A percentile compares a stretch with the other conserved stretches of the same genome.
Conservation (phyloP, 2,329 filamentous ascomycete species). For the Lojkania enalia region DNA sequence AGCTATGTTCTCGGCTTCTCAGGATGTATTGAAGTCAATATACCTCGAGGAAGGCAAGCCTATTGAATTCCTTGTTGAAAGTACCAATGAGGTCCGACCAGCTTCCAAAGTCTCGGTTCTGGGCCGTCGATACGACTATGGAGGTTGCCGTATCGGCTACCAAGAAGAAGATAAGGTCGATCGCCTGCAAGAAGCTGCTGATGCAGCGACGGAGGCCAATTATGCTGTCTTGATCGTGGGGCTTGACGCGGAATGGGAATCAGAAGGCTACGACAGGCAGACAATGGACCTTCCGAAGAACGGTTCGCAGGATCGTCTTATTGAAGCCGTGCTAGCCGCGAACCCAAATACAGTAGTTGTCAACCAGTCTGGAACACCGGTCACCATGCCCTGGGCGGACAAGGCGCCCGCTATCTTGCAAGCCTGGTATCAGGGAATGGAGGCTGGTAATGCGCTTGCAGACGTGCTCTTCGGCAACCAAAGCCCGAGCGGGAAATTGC, state of each 20-base stretch:
- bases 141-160: conserved; percentile 72
- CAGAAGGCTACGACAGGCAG: conserved; percentile 67
- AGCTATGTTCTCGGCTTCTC: conserved; percentile 70
- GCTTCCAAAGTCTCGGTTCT: conserved; percentile 60
- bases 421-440: conserved; percentile 86
- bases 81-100: conserved; percentile 68
- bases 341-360: conserved; percentile 72
- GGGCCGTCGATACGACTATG: conserved; percentile 66
- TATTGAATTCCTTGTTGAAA: conserved; percentile 65
- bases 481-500: conserved; percentile 75
- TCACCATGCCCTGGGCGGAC: conserved; percentile 70
- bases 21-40: conserved; percentile 65
- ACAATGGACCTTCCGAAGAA: conserved; percentile 62
- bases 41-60: conserved; percentile 62
- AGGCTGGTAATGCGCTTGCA: conserved; percentile 78
- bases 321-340: conserved; percentile 64
- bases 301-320: conserved; percentile 65
- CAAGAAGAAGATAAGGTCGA: conserved; percentile 68
- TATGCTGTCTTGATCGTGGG: conserved; percentile 79
- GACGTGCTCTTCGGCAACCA: conserved; percentile 74
- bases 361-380: conserved; percentile 75
- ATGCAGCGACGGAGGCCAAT: conserved; percentile 69
- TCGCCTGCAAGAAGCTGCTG: conserved; percentile 60
- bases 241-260: conserved; percentile 77
- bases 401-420: conserved; percentile 69